Conservation (phyloP, 495 filamentous ascomycete species). For the Aspergillus wentii region DNA sequence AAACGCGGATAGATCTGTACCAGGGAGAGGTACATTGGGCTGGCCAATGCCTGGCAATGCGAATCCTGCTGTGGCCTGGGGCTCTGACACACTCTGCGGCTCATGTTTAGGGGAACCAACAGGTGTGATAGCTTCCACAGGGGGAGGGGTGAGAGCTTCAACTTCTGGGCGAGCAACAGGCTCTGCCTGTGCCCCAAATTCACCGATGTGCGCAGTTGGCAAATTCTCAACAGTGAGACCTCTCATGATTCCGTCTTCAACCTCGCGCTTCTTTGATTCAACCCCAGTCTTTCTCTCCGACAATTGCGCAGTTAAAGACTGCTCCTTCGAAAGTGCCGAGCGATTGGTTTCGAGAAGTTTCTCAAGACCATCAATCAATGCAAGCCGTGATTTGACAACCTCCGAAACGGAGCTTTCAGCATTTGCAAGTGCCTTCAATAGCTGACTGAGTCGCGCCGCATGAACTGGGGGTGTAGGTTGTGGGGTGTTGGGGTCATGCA, state of each 20-base stretch:
- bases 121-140: slow-evolving; percentile 46
- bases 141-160: slow-evolving; percentile 79
- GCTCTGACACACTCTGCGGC: slow-evolving; percentile 18
- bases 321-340: slow-evolving; percentile 62
- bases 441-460: slow-evolving; percentile 79
- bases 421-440: slow-evolving; percentile 81
- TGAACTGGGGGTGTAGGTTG: slow-evolving; percentile 79
- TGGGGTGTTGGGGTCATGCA: slow-evolving; percentile 61
- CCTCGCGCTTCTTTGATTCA: slow-evolving; percentile 73
- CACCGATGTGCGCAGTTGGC: slow-evolving; percentile 32
- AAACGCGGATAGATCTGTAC: slow-evolving; percentile 38
- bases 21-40: slow-evolving; percentile 40
- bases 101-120: slow-evolving; percentile 37
- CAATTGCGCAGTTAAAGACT: slow-evolving; percentile 55
- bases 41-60: slow-evolving; percentile 33
- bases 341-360: slow-evolving; percentile 73
- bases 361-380: slow-evolving; percentile 74
- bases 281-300: slow-evolving; percentile 56
- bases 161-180: slow-evolving; percentile 67
- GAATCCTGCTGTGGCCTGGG: slow-evolving; percentile 18
- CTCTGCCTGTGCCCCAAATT: slow-evolving; percentile 33
- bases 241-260: slow-evolving; percentile 84
- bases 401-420: slow-evolving; percentile 91
- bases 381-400: slow-evolving; percentile 77
- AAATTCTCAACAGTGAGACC: slow-evolving; percentile 55